phyloP scores from a whole-genome alignment of 1,284 basidiomycete species.

The Stygiomarasmius scandens region DNA sequence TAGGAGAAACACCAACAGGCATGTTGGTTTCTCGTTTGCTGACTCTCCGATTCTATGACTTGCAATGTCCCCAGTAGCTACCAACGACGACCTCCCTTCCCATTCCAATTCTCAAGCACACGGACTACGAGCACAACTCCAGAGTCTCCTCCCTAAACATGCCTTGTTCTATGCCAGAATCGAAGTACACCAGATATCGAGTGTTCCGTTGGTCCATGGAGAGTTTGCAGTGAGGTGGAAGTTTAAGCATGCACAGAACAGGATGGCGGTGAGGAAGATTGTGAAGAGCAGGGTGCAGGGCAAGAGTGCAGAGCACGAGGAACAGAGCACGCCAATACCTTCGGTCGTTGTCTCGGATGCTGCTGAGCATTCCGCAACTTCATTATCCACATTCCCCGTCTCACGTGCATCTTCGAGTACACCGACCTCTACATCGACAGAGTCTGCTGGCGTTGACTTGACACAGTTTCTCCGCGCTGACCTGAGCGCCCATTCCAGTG shows the following conservation, averaged over 20 bases:
- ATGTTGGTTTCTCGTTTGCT: too few relatives aligned
- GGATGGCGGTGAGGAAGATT: conserved; percentile 21
- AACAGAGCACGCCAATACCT: conserved; percentile 28
- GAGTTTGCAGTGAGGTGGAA: conserved; percentile 79
- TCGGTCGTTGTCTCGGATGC: conserved; percentile 36
- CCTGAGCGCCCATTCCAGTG: conserved; percentile 4
- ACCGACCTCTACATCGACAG: conserved; percentile 2
- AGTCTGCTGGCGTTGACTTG: too few relatives aligned
- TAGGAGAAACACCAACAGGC: too few relatives aligned
- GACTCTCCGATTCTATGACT: too few relatives aligned
- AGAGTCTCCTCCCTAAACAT: conserved; percentile 57
- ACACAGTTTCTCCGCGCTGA: conserved; percentile 9
- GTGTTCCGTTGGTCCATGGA: conserved; percentile 75
- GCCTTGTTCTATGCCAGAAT: conserved; percentile 70
- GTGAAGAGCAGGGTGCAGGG: conserved; percentile 34
- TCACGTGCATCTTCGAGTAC: conserved; percentile 19
- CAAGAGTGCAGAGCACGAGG: conserved; percentile 30
- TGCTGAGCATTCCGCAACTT: conserved; percentile 14
- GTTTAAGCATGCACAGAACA: conserved; percentile 61
- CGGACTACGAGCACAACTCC: conserved; percentile 48
- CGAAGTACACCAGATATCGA: conserved; percentile 71
- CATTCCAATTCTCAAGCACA: not conserved
- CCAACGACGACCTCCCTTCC: not conserved
- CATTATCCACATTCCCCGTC: conserved; percentile 19
- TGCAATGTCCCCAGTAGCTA: not conserved